A percentile compares a stretch with the other conserved stretches of the same genome.
Evolutionary conservation across 169 alveolate species (phyloP).

Genomic region (Besnoitia besnoiti): DNA sequence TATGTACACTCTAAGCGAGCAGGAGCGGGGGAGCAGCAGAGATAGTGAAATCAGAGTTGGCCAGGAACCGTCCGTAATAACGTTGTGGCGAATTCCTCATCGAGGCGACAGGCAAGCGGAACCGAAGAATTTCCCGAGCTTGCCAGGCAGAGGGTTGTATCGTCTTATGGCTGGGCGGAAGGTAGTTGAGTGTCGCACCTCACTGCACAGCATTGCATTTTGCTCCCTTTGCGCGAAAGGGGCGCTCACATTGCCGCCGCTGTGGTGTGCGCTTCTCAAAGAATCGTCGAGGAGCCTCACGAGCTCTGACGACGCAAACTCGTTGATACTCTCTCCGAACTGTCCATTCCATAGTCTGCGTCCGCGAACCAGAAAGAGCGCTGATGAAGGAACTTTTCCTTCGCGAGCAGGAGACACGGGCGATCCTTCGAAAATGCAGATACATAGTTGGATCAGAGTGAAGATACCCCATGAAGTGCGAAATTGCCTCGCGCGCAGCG

Average conservation of each 20-base stretch:
- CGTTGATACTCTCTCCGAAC: background rate
- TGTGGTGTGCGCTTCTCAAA: no score
- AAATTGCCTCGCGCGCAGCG: no score
- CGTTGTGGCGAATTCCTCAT: background rate
- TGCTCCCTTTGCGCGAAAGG: no score
- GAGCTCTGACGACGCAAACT: background rate
- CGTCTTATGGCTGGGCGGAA: background rate
- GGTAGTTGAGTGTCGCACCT: background rate
- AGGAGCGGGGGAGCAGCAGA: background rate
- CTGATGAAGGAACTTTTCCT: background rate
- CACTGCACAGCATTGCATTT: no score
- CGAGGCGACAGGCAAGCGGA: background rate
- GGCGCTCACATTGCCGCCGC: no score
- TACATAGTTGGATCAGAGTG: no score
- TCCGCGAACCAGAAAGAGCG: background rate
- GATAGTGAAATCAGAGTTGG: background rate
- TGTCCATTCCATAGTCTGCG: background rate
- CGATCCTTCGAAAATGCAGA: background rate
- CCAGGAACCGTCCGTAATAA: background rate
- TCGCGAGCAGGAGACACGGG: background rate
- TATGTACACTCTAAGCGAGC: background rate
- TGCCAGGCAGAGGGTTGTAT: background rate
- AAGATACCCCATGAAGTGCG: no score
- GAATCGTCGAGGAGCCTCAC: background rate
- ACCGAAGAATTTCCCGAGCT: background rate